A percentile compares a stretch with the other conserved stretches of the same genome.
Conservation (phyloP, 495 filamentous ascomycete species). For the Bacidia rubella region DNA sequence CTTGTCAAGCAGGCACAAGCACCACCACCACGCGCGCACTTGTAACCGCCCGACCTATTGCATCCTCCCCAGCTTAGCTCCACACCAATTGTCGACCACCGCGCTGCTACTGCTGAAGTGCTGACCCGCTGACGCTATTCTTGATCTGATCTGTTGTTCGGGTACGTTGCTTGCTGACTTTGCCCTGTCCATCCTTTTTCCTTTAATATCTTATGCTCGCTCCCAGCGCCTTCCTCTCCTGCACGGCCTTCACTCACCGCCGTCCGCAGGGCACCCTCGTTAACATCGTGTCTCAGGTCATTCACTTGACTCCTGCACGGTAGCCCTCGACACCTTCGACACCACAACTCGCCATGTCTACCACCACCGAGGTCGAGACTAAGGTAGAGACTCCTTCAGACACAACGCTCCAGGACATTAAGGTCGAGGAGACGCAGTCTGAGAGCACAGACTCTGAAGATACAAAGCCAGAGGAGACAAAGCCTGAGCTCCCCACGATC, state of each 20-base stretch:
- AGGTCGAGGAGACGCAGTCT: not conserved
- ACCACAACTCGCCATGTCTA: slow-evolving; percentile 10
- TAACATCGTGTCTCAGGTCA: slow-evolving; percentile 10
- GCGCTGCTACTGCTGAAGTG: slow-evolving; percentile 1
- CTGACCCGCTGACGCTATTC: not conserved
- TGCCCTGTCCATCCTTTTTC: slow-evolving; percentile 2
- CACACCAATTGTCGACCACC: not conserved
- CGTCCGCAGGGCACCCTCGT: slow-evolving; percentile 16
- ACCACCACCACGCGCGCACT: slow-evolving; percentile 1
- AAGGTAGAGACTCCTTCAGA: slow-evolving; percentile 1
- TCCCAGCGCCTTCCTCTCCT: not conserved
- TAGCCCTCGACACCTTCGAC: slow-evolving; percentile 2
- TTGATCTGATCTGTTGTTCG: not conserved
- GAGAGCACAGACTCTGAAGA: not conserved
- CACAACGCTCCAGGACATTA: not conserved
- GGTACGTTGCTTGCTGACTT: slow-evolving; percentile 5
- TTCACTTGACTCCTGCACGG: slow-evolving; percentile 12
- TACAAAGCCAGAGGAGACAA: slow-evolving; percentile 3
- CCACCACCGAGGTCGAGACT: slow-evolving; percentile 5
- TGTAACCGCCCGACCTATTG: slow-evolving; percentile 19
- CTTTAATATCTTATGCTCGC: slow-evolving; percentile 7
- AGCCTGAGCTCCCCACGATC: slow-evolving; percentile 7
- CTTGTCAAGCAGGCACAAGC: not conserved
- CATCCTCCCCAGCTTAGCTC: not conserved
- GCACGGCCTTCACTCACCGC: slow-evolving; percentile 18